Evolutionary conservation across 495 filamentous ascomycete genomes (phyloP), one percentile per base, ranked within the genome.

Genomic region (Talaromyces ruber): DNA sequence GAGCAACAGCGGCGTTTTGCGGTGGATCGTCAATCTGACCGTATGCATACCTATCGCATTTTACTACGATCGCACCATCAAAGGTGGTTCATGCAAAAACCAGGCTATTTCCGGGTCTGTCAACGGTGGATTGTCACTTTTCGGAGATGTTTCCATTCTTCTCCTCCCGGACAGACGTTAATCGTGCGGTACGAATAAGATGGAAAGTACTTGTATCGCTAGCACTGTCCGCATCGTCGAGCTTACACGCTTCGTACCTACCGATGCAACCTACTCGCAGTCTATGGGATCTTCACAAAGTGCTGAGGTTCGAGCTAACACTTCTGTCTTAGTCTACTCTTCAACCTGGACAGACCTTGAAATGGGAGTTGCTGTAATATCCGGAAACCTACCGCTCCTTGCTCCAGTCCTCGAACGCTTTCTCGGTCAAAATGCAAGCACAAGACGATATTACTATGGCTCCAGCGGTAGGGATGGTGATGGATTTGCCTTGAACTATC

Each of bases 1-100:
- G 45, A 50, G 21, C n/a, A 50, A 50, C 45, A 16, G 18, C 45
- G 18, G 45, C 45, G 45, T n/a, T 50, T 50, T 50, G 45, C 45
- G 45, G 45, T 50, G 45, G 45, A 50, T 50, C 9, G 45, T 50
- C 45, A 50, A 50, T 22, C 45, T 50, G 16, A 50, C 45, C 45
- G 45, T 50, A 5, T 50, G 45, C 45, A 50, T 50, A 14, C 74
- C 75, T 7, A 58, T 77, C 22, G 37, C 55, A n/a, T 71, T 63
- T 58, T 62, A 28, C 8, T 77, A 74, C 74, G 30, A 74, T 39
- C 56, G 58, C 9, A 66, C 18, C 1, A 63, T 64, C 22, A n/a
- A 32, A 8, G 56, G 47, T 0, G 76, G 72, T 18, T 53, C 56
- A 4, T 76, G 75, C 57, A 50, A 50, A 50, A 50, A 50, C 45